Percentiles rank a stretch among this genome's conserved stretches.
Evolutionary conservation across 108 stramenopile species (phyloP).

Genomic region (Nitzschia sp.): DNA sequence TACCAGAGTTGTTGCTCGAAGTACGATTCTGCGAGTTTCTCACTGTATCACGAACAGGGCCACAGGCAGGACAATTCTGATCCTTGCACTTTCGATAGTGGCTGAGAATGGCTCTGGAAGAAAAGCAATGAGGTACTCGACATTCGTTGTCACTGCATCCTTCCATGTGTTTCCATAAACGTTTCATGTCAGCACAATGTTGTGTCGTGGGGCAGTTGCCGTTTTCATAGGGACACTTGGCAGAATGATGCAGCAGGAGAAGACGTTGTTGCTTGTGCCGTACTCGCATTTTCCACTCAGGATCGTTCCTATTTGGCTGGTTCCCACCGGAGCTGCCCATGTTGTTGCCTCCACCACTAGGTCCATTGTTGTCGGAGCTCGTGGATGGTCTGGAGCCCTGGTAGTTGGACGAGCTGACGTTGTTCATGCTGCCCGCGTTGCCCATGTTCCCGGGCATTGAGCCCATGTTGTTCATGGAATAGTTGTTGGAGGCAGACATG

Average conservation of each 20-base stretch:
- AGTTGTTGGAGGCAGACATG: conserved; percentile 16
- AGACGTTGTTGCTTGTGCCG: conserved; percentile 97
- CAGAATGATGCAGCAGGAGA: conserved; percentile 92
- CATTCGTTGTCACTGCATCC: conserved; percentile 96
- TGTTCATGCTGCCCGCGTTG: conserved; percentile 6
- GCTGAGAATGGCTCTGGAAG: conserved; percentile 93
- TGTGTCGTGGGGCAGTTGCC: conserved; percentile 89
- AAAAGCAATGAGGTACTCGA: conserved; percentile 93
- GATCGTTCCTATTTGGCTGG: conserved; percentile 59
- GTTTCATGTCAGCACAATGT: conserved; percentile 96
- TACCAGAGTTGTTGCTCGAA: neutral
- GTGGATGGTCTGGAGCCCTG: conserved; percentile 6
- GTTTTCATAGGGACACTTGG: conserved; percentile 92
- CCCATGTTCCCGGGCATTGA: neutral
- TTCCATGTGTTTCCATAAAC: conserved; percentile 98
- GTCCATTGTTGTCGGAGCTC: neutral
- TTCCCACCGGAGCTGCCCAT: neutral
- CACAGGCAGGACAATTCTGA: conserved; percentile 88
- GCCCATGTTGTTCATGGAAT: conserved; percentile 6
- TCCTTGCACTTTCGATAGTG: conserved; percentile 98
- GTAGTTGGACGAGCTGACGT: conserved; percentile 13
- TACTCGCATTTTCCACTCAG: conserved; percentile 86
- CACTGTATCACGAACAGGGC: conserved; percentile 96
- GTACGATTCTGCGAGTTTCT: conserved; percentile 54
- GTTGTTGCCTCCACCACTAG: neutral